Evolutionary conservation across 352 stramenopile genomes (phyloP).

Genomic region (Pythium dissotocum): DNA sequence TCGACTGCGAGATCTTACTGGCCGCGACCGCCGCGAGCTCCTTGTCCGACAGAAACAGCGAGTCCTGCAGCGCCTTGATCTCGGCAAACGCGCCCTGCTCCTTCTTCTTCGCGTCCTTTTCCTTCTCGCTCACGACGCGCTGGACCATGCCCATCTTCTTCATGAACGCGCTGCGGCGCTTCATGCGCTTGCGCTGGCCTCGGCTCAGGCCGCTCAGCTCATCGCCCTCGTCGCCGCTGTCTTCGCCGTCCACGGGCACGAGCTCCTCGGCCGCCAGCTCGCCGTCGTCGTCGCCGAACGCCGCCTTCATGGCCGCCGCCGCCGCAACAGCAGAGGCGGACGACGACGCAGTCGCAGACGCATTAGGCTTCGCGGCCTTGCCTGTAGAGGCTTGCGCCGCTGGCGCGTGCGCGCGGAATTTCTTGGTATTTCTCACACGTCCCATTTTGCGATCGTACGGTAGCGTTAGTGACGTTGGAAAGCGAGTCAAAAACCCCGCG

Average conservation of each 20-base stretch:
- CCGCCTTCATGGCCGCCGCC: conserved; percentile 60
- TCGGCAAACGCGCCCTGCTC: conserved; percentile 66
- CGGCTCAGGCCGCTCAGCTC: conserved; percentile 56
- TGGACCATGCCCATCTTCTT: conserved; percentile 86
- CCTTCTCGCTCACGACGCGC: conserved; percentile 59
- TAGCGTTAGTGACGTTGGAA: background rate
- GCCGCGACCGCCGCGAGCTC: conserved; percentile 26
- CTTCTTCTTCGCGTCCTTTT: conserved; percentile 43
- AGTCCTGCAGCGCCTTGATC: conserved; percentile 68
- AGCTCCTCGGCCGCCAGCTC: conserved; percentile 31
- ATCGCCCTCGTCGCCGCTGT: conserved; percentile 28
- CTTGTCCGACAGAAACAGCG: conserved; percentile 64
- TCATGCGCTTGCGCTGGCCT: conserved; percentile 83
- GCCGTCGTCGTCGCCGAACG: conserved; percentile 51
- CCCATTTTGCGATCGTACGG: conserved; percentile 36
- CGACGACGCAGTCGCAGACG: conserved; percentile 6
- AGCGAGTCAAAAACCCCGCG: no score
- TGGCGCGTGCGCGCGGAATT: conserved; percentile 51
- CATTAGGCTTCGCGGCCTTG: conserved; percentile 27
- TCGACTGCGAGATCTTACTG: conserved; percentile 30
- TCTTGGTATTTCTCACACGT: conserved; percentile 52
- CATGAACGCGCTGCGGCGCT: conserved; percentile 79
- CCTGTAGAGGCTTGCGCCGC: conserved; percentile 29
- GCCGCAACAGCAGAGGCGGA: conserved; percentile 25
- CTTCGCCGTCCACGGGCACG: conserved; percentile 35